Conservation (phyloP, 225 moss, liverwort and hornwort species). For the Thuidium tamariscinum region DNA sequence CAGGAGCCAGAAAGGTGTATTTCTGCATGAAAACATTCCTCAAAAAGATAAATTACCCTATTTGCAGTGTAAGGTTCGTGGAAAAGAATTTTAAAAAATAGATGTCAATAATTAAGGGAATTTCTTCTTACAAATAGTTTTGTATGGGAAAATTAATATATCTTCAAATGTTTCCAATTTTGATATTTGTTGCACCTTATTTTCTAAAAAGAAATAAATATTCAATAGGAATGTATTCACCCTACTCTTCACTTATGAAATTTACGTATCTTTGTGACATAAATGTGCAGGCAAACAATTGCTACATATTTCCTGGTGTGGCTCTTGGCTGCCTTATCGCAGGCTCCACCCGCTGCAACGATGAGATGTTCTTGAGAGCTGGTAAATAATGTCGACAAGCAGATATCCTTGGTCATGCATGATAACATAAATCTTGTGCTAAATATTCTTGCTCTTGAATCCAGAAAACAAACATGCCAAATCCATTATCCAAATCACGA, state of each 20-base stretch:
- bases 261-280: not conserved
- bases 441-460: not conserved
- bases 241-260: not conserved
- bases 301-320: slow-evolving; percentile 56
- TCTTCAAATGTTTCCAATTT: not conserved
- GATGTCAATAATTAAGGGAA: not conserved
- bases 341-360: slow-evolving; percentile 30
- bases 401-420: not conserved
- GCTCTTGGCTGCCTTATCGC: slow-evolving; percentile 42
- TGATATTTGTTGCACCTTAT: not conserved
- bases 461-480: not conserved
- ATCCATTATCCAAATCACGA: not conserved
- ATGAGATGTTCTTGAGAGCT: slow-evolving; percentile 49
- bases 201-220: not conserved
- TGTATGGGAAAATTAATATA: not conserved
- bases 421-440: not conserved
- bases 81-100: too few relatives aligned
- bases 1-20: not conserved
- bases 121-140: not conserved
- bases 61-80: not conserved
- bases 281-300: slow-evolving; percentile 44
- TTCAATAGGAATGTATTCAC: not conserved
- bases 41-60: not conserved
- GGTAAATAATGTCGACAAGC: not conserved
- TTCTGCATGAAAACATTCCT: not conserved